A percentile compares a stretch with the other conserved stretches of the same genome.
phyloP scores from a whole-genome alignment of 2,329 filamentous ascomycete species.

The Parastagonospora nodorum region DNA sequence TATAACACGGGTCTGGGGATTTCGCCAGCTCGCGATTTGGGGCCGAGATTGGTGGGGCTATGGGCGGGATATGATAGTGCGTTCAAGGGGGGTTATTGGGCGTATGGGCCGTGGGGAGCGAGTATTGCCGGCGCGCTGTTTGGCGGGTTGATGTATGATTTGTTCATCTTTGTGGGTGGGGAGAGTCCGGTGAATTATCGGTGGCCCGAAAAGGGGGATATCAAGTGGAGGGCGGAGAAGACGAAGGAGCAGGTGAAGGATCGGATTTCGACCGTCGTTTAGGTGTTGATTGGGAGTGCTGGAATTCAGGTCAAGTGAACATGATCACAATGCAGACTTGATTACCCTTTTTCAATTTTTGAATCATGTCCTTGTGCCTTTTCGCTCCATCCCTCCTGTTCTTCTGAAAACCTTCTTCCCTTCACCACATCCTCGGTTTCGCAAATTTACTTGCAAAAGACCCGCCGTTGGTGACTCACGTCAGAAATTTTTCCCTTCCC shows the following conservation, averaged over 20 bases:
- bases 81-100: slow-evolving; percentile 34
- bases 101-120: slow-evolving; percentile 33
- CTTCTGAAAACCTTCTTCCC: no score
- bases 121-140: slow-evolving; percentile 30
- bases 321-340: no score
- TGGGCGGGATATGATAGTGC: slow-evolving; percentile 68
- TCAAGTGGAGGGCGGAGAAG: slow-evolving; percentile 21
- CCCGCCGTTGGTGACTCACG: no score
- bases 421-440: no score
- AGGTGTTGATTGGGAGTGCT: no score
- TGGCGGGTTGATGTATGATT: slow-evolving; percentile 37
- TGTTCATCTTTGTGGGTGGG: slow-evolving; percentile 38
- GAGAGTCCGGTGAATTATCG: slow-evolving; percentile 38
- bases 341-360: no score
- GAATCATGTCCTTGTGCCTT: no score
- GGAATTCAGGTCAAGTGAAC: no score
- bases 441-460: no score
- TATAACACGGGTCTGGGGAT: slow-evolving; percentile 55
- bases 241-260: slow-evolving; percentile 23
- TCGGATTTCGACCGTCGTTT: slow-evolving; percentile 17
- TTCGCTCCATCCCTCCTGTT: no score
- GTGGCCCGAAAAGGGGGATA: slow-evolving; percentile 31
- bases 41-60: slow-evolving; percentile 69
- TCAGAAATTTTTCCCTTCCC: no score
- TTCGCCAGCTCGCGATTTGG: slow-evolving; percentile 73